Conservation (phyloP, 2,329 filamentous ascomycete genomes). For the Arthrobotrys sphaeroides region DNA sequence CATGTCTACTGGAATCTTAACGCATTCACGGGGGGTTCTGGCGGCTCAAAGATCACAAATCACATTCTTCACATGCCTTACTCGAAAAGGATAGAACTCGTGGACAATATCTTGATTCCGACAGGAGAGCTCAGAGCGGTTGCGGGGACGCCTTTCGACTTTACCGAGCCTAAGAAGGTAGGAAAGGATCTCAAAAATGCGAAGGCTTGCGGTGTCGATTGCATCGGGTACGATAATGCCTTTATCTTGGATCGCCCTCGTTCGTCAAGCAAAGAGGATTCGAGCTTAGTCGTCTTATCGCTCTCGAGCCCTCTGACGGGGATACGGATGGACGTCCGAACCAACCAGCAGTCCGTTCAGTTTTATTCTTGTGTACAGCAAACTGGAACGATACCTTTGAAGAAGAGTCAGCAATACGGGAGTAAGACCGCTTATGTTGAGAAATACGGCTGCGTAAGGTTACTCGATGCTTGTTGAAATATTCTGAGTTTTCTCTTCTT, state of each 20-base stretch:
- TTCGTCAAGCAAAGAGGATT: constrained; percentile 58
- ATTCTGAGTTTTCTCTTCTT: constrained; percentile 57
- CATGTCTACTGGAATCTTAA: constrained; percentile 86
- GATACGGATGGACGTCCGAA: constrained; percentile 81
- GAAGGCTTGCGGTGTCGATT: constrained; percentile 75
- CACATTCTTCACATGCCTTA: constrained; percentile 79
- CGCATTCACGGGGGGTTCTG: constrained; percentile 76
- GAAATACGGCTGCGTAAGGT: constrained; percentile 53
- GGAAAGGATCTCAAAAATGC: constrained; percentile 73
- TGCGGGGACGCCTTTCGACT: constrained; percentile 76
- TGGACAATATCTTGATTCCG: constrained; percentile 77
- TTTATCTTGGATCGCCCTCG: constrained; percentile 63
- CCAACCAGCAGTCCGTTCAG: constrained; percentile 87
- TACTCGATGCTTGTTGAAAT: constrained; percentile 58
- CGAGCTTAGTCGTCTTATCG: constrained; percentile 61
- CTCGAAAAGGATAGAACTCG: constrained; percentile 73
- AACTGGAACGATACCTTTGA: constrained; percentile 70
- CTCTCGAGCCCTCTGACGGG: constrained; percentile 79
- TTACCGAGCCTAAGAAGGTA: constrained; percentile 79
- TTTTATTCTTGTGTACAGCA: constrained; percentile 75
- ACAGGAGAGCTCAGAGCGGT: constrained; percentile 80
- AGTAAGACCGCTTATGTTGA: constrained; percentile 62
- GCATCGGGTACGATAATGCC: constrained; percentile 80
- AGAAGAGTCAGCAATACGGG: constrained; percentile 64
- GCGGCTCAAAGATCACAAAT: constrained; percentile 68